Base-by-base conservation (phyloP, 75 land plant genomes). In the Picea sitchensis region DNA sequence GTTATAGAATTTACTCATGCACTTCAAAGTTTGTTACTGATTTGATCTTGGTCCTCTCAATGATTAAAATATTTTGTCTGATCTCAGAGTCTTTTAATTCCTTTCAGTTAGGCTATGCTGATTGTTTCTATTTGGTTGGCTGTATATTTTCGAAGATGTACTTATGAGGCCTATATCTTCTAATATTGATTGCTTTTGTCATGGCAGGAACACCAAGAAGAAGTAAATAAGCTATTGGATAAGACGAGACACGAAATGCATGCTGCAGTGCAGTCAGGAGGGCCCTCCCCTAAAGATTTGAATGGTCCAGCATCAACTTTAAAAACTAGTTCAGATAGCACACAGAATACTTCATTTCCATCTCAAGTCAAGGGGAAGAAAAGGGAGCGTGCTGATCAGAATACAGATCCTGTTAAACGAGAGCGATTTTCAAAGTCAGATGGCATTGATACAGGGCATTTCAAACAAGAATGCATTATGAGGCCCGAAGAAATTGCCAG, bases 201-300 rank as follows among this genome's bases (percentile, higher is more conserved):
- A 56, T 75, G 26, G 36, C 86, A 98, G 98, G 95, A 92, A 58
- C 95, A 85, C n/a, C 99, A 98, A 82, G 96, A 89, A 73, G 96
- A 95, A 90, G 95, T 95, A 83, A 90, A 95, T 90, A 86, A 88
- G 74, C 82, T 98, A 12, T 76, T 98, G 80, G 80, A 89, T 63
- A 98, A 87, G 84, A 92, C 96, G n/a, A 84, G 92, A 72, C 79
- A 81, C 76, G 98, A 95, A 86, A 95, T 95, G 99, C 95, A 98
- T 87, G 92, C 90, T 76, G 83, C 87, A 76, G 83, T 89, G 73
- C 98, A 95, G 69, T 82, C 95, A 75, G 93, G 91, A 81, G 96
- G 90, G 60, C 89, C 90, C 59, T 93, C 98, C 77, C 99, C 96
- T 56, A 98, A 92, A 87, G 74, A 88, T 68, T 79, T 86, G 77